Evolutionary conservation across 2,329 filamentous ascomycete species (phyloP).

Genomic region (Cryphonectria japonica): DNA sequence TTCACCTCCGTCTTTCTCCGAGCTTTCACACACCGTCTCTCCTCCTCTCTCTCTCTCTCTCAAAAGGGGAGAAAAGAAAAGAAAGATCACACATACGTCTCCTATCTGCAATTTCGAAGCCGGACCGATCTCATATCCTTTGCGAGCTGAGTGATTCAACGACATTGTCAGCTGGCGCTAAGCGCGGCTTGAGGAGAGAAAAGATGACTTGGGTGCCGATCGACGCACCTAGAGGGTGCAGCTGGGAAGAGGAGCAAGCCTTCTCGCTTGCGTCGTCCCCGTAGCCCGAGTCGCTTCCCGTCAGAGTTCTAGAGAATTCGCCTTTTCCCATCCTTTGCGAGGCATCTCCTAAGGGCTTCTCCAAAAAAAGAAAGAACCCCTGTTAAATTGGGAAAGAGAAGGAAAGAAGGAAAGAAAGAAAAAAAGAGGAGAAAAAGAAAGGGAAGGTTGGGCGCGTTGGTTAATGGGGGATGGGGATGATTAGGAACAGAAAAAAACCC

Average conservation of each 20-base stretch:
- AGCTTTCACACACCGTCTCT: too few species aligned
- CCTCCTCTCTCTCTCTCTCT: not conserved
- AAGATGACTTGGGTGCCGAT: not conserved
- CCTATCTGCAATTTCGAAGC: conserved; percentile 41
- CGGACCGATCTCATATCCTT: conserved; percentile 42
- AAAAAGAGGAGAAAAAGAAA: conserved; percentile 30
- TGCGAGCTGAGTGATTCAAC: conserved; percentile 35
- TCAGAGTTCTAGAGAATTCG: conserved; percentile 39
- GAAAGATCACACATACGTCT: conserved; percentile 37
- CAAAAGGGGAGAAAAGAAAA: not conserved
- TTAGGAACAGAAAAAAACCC: conserved; percentile 8
- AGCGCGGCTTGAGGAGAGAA: conserved; percentile 2
- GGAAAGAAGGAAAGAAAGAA: conserved; percentile 30
- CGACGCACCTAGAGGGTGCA: conserved; percentile 40
- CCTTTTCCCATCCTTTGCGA: conserved; percentile 42
- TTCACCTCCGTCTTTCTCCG: not conserved
- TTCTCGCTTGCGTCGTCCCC: conserved; percentile 40
- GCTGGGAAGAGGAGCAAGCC: conserved; percentile 34
- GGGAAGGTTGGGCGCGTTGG: not conserved
- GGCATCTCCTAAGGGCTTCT: conserved; percentile 29
- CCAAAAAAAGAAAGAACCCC: not conserved
- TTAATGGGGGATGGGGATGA: not conserved
- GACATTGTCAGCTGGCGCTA: conserved; percentile 23
- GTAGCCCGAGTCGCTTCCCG: conserved; percentile 41
- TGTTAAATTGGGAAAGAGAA: conserved; percentile 29